Base-by-base conservation (phyloP, 148 eudicot species). In the Persicaria tinctoria region DNA sequence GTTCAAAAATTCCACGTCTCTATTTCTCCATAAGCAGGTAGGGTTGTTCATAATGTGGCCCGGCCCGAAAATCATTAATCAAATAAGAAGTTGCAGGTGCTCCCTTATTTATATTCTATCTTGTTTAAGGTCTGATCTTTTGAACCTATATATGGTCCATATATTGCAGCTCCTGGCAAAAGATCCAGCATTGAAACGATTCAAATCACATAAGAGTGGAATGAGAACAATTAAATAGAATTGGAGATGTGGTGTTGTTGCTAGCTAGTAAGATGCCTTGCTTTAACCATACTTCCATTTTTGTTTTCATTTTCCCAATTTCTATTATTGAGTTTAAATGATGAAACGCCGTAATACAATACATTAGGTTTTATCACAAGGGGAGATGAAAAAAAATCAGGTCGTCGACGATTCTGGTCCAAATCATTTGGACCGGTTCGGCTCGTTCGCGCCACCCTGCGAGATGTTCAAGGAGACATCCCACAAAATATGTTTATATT, bases 241-340 rank as follows among this genome's bases (percentile, higher is more conserved):
- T 88, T 7, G 97, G 97, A 55, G 97, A 91, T 87, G 83, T 86
- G 70, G 90, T 60, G 92, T 93, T 72, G 95, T 91, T 72, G 97
- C 97, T 7, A 91, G 97, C 97, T 7, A 91, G 98, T 93, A 88
- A 83, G 87, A 68, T 72, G 59, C 14, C 38, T 27, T 54, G 1
- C 16, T 60, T 20, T 38, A 8, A 48, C 45, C 54, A 46, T 60
- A 47, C 49, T n/a, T 18, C 4, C 14, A 10, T 62, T 14, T 62
- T 62, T 62, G 10, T 62, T 32, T 11, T 62, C 20, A 20, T 5
- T 3, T 32, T 4, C 8, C 69, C 45, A 0, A 0, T 63, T 63
- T 38, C 32, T 1, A 51, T 38, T 45, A 10, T 0, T 63, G 44
- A 27, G 69, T 63, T 63, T 3, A 12, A 63, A 63, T 27, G 68